Percentiles rank a stretch among this genome's conserved stretches.
Conservation (phyloP, 495 filamentous ascomycete genomes). For the Mytilinidion resinicola region DNA sequence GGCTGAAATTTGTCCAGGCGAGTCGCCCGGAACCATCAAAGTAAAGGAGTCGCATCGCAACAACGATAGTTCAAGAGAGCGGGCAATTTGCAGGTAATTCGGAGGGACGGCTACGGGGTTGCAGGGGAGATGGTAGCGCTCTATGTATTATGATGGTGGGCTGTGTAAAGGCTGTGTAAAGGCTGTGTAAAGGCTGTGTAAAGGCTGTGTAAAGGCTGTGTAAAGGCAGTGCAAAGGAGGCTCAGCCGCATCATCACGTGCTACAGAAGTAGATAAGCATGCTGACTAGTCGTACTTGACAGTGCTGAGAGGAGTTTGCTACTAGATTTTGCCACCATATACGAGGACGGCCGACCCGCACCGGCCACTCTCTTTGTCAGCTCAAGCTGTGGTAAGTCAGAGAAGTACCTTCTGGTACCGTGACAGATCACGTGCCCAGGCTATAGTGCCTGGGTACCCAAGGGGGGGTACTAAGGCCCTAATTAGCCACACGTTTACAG, state of each 20-base stretch:
- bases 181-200: neutral
- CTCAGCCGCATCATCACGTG: neutral
- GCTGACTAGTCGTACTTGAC: constrained; percentile 7
- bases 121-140: neutral
- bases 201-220: no score
- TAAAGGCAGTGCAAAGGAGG: no score
- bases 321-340: constrained; percentile 7
- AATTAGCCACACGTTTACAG: no score
- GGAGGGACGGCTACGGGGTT: neutral
- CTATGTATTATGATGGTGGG: neutral
- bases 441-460: no score
- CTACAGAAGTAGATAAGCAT: constrained; percentile 7
- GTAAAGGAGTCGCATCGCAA: neutral
- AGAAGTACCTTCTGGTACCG: no score
- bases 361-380: neutral
- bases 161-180: neutral
- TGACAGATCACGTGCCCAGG: no score
- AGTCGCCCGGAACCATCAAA: neutral
- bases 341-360: neutral
- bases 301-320: constrained; percentile 1
- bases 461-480: no score
- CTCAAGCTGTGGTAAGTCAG: no score
- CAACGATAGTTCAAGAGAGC: neutral
- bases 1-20: neutral
- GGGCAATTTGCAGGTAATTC: neutral